Evolutionary conservation across 768 basidiomycete species (phyloP).

Genomic region (Tubosaeta brunneosetosa): DNA sequence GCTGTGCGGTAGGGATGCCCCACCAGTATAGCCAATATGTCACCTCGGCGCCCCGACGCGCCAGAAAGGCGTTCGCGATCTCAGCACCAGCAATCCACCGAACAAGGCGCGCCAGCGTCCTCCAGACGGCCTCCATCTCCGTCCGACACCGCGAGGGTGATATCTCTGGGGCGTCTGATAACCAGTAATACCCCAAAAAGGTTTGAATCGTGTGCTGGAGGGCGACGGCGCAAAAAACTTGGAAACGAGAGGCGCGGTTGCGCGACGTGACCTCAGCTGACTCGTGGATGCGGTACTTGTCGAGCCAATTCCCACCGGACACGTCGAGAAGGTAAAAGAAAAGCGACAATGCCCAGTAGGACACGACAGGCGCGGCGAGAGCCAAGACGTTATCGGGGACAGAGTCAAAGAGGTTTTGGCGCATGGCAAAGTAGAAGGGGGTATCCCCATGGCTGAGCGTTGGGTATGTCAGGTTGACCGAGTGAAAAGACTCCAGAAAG

Average conservation of each 20-base stretch:
- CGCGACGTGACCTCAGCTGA: slow-evolving; percentile 68
- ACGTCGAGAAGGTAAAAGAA: slow-evolving; percentile 80
- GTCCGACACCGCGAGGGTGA: slow-evolving; percentile 36
- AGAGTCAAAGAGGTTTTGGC: slow-evolving; percentile 44
- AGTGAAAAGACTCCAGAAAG: neutral
- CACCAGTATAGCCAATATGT: slow-evolving; percentile 90
- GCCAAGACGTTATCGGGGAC: slow-evolving; percentile 70
- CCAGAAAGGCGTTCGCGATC: slow-evolving; percentile 33
- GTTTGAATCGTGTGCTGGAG: slow-evolving; percentile 88
- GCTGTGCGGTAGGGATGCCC: slow-evolving; percentile 71
- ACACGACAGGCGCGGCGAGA: slow-evolving; percentile 69
- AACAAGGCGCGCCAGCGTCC: slow-evolving; percentile 38
- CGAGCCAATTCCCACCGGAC: slow-evolving; percentile 68
- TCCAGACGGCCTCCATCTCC: slow-evolving; percentile 39
- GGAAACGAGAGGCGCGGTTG: slow-evolving; percentile 64
- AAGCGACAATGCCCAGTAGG: slow-evolving; percentile 80
- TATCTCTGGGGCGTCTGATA: slow-evolving; percentile 42
- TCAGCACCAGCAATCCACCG: slow-evolving; percentile 40
- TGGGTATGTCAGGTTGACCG: neutral
- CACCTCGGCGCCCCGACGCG: slow-evolving; percentile 36
- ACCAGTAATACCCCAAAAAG: slow-evolving; percentile 60
- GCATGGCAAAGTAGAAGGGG: slow-evolving; percentile 55
- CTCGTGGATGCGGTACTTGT: slow-evolving; percentile 85
- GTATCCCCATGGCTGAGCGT: slow-evolving; percentile 6
- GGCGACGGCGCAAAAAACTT: slow-evolving; percentile 79